Conservation (phyloP, 225 moss, liverwort and hornwort species). For the Marchantia paleacea region DNA sequence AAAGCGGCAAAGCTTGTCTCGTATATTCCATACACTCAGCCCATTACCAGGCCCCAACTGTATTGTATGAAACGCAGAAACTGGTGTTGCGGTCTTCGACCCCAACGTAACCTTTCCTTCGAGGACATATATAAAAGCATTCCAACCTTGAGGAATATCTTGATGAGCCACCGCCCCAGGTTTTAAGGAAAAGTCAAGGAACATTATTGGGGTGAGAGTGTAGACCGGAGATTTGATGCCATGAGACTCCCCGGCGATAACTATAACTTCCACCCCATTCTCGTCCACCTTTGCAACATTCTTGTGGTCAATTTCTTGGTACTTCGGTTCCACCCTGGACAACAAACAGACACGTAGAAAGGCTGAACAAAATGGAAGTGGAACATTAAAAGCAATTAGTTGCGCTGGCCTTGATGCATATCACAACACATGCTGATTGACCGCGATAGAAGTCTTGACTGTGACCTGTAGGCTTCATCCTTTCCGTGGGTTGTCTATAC, state of each 20-base stretch:
- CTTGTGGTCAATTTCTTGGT: constrained; percentile 66
- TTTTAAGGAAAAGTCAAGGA: constrained; percentile 67
- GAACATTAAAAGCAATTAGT: too few relatives aligned
- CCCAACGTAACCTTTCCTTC: constrained; percentile 57
- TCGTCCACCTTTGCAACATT: constrained; percentile 52
- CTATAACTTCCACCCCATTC: constrained; percentile 64
- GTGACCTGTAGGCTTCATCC: too few relatives aligned
- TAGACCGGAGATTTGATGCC: constrained; percentile 69
- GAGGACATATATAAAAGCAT: constrained; percentile 62
- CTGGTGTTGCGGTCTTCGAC: constrained; percentile 35
- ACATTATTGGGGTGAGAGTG: constrained; percentile 81
- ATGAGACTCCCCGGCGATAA: constrained; percentile 79
- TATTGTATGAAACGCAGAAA: constrained; percentile 52
- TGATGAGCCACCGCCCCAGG: constrained; percentile 69
- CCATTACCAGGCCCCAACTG: constrained; percentile 60
- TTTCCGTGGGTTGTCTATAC: too few relatives aligned
- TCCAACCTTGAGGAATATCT: constrained; percentile 70
- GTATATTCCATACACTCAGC: constrained; percentile 64
- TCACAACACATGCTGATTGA: background rate
- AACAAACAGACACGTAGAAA: background rate
- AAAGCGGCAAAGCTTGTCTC: constrained; percentile 42
- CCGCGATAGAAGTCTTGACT: background rate
- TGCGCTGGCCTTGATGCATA: background rate
- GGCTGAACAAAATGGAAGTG: too few relatives aligned
- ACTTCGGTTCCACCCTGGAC: constrained; percentile 71